These are phyloP conservation scores for Schizochytrium sp. DNA, from an alignment of 108 stramenopile species.

Conservation along the genomic window DNA sequence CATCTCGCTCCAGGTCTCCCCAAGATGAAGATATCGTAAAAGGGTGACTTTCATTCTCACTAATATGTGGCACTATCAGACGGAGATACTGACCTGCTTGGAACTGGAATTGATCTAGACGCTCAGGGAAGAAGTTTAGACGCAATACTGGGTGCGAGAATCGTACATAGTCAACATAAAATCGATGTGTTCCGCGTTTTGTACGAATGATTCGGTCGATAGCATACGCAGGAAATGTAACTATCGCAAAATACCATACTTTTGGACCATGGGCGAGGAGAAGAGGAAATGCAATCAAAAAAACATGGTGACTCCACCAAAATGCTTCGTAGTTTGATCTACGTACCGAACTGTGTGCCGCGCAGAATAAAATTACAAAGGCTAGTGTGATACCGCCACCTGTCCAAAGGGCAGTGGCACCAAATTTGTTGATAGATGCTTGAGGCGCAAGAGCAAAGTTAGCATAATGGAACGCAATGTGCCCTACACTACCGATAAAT, in stretches of 20 bases:
- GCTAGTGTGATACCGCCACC: slow-evolving; percentile 64
- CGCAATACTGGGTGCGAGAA: slow-evolving; percentile 69
- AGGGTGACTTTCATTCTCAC: slow-evolving; percentile 69
- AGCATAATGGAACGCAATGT: slow-evolving; percentile 66
- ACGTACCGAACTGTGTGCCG: slow-evolving; percentile 64
- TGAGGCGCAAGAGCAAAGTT: slow-evolving; percentile 49
- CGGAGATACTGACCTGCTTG: slow-evolving; percentile 72
- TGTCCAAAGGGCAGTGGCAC: slow-evolving; percentile 63
- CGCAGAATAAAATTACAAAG: slow-evolving; percentile 69
- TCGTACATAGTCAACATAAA: slow-evolving; percentile 64
- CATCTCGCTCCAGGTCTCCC: slow-evolving; percentile 66
- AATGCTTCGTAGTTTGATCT: slow-evolving; percentile 69
- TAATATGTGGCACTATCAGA: slow-evolving; percentile 65
- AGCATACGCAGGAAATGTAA: slow-evolving; percentile 65
- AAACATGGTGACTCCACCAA: slow-evolving; percentile 68
- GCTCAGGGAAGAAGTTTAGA: slow-evolving; percentile 67
- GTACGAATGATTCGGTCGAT: slow-evolving; percentile 63
- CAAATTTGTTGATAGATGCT: slow-evolving; percentile 62
- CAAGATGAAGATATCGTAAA: slow-evolving; percentile 68
- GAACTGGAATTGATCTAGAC: slow-evolving; percentile 68
- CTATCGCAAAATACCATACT: slow-evolving; percentile 62
- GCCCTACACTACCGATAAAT: slow-evolving; percentile 59
- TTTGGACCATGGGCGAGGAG: slow-evolving; percentile 70
- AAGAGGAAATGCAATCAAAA: slow-evolving; percentile 63
- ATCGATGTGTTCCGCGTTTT: slow-evolving; percentile 53